phyloP scores from a whole-genome alignment of 805 yeast genomes.

The Wickerhamiella brachini region DNA sequence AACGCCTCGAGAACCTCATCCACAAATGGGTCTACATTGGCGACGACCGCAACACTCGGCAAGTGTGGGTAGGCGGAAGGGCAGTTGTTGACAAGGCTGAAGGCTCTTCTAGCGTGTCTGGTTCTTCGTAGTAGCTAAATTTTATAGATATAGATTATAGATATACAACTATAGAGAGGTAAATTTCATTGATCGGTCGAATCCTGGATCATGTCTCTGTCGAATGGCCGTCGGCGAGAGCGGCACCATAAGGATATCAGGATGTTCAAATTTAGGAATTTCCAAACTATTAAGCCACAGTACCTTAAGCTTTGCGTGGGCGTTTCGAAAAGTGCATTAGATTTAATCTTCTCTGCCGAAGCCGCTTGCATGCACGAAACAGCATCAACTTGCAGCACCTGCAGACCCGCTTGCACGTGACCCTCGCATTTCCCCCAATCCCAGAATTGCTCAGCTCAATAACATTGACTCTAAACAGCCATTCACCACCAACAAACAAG shows the following conservation, averaged over 20 bases:
- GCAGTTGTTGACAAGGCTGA: slow-evolving; percentile 37
- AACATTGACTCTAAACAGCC: background rate
- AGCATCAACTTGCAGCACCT: too few relatives aligned
- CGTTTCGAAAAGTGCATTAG: too few relatives aligned
- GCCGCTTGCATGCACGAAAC: background rate
- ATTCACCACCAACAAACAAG: background rate
- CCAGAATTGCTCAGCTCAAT: background rate
- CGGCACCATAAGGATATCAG: too few relatives aligned
- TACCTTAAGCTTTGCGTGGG: too few relatives aligned
- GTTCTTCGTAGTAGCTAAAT: too few relatives aligned
- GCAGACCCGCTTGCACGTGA: background rate
- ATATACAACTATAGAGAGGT: too few relatives aligned
- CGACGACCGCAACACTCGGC: slow-evolving; percentile 74
- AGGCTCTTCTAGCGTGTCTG: too few relatives aligned
- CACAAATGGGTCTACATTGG: slow-evolving; percentile 91
- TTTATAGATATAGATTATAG: background rate
- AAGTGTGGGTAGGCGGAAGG: slow-evolving; percentile 76
- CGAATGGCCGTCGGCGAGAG: too few relatives aligned
- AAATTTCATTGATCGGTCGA: too few relatives aligned
- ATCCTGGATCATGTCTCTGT: too few relatives aligned
- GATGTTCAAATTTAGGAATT: too few relatives aligned
- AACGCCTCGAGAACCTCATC: slow-evolving; percentile 41
- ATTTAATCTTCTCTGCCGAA: background rate
- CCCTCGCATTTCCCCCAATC: background rate
- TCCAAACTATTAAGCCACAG: too few relatives aligned